Base-by-base conservation (phyloP, 441 rosid genomes). In the Erysimum cheiri region DNA sequence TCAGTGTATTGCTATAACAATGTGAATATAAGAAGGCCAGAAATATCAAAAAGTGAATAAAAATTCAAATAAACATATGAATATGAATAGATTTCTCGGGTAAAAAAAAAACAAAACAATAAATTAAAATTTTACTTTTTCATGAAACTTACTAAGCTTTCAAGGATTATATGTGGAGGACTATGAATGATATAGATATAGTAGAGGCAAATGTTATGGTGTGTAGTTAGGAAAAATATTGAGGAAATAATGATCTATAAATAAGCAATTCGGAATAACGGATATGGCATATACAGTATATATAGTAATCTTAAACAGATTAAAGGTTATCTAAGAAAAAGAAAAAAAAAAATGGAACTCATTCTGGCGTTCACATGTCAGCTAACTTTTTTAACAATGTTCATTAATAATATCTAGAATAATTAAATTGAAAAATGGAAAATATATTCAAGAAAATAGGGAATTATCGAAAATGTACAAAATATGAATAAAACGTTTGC, bases 401-500 rank as follows among this genome's bases (percentile, higher is more conserved):
- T 56, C 29, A 33, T 56, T n/a, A n/a, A n/a, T 33, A 33, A 4
- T 9, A 36, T 11, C n/a, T 3, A 10, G 7, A 44, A 52, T 9
- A 52, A 12, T 50, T 28, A 49, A 26, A 57, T 19, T 10, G 10
- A 37, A 43, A 43, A 43, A 40, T 12, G 40, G 4, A 37, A 29
- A 24, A 24, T 19, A 19, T 19, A 19, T 19, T 10, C 13, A 22
- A 6, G 12, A 44, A 71, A 26, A 33, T 10, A 46, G 11, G 35
- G 57, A 47, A 46, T 10, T 14, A 57, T 65, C 14, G 43, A 26
- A 72, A 65, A 56, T 37, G 35, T 56, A 47, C 10, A 37, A 22
- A 64, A 33, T 8, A 26, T 24, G 32, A 46, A 37, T 37, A 28
- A 72, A 64, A 69, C 4, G 48, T 13, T 5, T 17, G 1, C 52